Conservation (phyloP, 208 protist species). For the Angomonas ambiguus region DNA sequence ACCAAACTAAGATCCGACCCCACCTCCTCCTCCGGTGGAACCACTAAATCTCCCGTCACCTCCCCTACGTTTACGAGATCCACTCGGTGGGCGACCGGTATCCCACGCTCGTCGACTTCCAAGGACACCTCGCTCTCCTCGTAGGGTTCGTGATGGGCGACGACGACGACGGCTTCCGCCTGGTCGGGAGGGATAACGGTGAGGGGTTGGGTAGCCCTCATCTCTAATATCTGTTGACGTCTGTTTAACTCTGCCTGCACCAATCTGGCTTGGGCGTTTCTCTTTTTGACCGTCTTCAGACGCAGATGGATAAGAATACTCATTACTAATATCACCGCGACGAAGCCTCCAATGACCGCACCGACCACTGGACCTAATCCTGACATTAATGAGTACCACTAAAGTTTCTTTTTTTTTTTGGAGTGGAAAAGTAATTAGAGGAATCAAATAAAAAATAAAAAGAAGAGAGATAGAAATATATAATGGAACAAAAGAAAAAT, state of each 20-base stretch:
- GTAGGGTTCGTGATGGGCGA: neutral
- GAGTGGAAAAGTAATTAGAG: constrained; percentile 8
- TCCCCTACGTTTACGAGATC: neutral
- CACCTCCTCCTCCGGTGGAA: neutral
- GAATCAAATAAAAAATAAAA: constrained; percentile 9
- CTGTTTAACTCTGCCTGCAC: neutral
- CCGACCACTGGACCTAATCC: neutral
- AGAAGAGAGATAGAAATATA: neutral
- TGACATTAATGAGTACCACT: neutral
- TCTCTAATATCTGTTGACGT: neutral
- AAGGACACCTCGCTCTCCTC: neutral
- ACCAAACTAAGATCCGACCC: neutral
- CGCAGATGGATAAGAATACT: neutral
- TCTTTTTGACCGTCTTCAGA: neutral
- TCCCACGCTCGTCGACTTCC: neutral
- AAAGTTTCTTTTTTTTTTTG: no score
- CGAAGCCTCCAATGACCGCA: neutral
- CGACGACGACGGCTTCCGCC: neutral
- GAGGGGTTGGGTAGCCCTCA: neutral
- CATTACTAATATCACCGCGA: neutral
- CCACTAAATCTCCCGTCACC: neutral
- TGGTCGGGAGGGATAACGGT: neutral
- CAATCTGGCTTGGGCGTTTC: neutral
- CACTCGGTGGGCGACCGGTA: neutral
- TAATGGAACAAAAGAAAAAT: neutral